Base-by-base conservation (phyloP, 1,139 yeast genomes). In the Sporopachydermia cereana region DNA sequence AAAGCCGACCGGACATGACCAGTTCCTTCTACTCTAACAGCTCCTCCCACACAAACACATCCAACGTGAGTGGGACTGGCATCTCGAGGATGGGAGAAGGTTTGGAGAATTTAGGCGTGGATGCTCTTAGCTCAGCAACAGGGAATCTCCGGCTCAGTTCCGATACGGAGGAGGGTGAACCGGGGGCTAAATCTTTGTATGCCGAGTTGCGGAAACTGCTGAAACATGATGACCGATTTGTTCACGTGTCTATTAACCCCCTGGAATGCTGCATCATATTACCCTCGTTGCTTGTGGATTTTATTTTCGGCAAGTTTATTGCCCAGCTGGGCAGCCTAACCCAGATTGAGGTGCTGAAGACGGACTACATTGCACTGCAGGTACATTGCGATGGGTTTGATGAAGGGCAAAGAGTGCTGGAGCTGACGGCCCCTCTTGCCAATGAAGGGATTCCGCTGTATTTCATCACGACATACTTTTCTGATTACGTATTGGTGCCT, bases 401-500 rank as follows among this genome's bases (percentile, higher is more conserved):
- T 51, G 77, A 70, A 47, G 77, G 78, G 34, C 63, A 72, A 36
- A 62, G 79, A 41, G 78, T 80, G 7, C 57, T 80, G 45, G 76
- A 75, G 48, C 61, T 80, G 25, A 77, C 84, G 1, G 68, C 70
- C 44, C 88, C 88, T 2, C 62, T 80, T 20, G 72, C 83, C 0
- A 67, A 69, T 34, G 76, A 77, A 45, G 68, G 68, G 16, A 76
- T 80, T 30, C 69, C 85, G 2, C 64, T 80, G 29, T 79, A 78
- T 55, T 80, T 79, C 59, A 60, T 80, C 39, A 74, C 81, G 14
- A 77, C 81, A 39, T 82, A 80, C 60, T 79, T 77, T 54, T 72
- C 79, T 45, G 84, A 80, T 58, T 74, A 77, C 44, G 82, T 80
- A n/a, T 63, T 80, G 36, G 70, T 79, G 17, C 86, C 88, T 0